Evolutionary conservation across 768 basidiomycete genomes (phyloP).

Genomic region (Scleroderma bovista): DNA sequence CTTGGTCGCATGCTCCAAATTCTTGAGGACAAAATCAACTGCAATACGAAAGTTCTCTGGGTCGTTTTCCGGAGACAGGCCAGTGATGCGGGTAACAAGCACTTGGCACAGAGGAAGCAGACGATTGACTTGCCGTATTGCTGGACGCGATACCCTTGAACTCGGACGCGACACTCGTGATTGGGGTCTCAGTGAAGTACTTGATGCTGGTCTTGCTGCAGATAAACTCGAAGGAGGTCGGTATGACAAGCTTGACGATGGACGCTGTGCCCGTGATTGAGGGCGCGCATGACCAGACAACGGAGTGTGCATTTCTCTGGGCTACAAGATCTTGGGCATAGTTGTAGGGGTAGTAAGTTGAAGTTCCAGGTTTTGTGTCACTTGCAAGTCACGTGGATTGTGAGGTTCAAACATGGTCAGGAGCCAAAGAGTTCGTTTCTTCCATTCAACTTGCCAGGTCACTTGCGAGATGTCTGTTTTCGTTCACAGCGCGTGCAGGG

Average conservation of each 20-base stretch:
- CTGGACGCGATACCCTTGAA: constrained; percentile 46
- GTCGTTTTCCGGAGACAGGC: constrained; percentile 38
- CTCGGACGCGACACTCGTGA: constrained; percentile 33
- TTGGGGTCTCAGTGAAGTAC: constrained; percentile 32
- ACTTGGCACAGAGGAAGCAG: constrained; percentile 49
- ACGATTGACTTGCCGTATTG: constrained; percentile 45
- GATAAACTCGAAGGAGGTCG: constrained; percentile 46
- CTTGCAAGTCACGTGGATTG: not conserved
- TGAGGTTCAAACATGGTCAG: not conserved
- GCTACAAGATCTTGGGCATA: too few relatives aligned
- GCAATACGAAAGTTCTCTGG: constrained; percentile 42
- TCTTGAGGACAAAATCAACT: constrained; percentile 55
- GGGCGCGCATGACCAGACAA: constrained; percentile 13
- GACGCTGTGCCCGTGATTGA: constrained; percentile 22
- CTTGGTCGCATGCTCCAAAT: constrained; percentile 53
- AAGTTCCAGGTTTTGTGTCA: too few relatives aligned
- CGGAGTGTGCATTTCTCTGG: constrained; percentile 20
- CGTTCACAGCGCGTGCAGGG: constrained; percentile 5
- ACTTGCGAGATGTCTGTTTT: constrained; percentile 14
- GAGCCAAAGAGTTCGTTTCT: too few relatives aligned
- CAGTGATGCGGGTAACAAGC: constrained; percentile 51
- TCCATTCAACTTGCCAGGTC: not conserved
- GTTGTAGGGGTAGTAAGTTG: too few relatives aligned
- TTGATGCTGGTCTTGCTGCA: constrained; percentile 39
- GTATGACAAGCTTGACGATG: constrained; percentile 34